Percentiles rank a stretch among this genome's conserved stretches.
Conservation (phyloP, 345 rosid genomes). For the Corchorus capsularis region DNA sequence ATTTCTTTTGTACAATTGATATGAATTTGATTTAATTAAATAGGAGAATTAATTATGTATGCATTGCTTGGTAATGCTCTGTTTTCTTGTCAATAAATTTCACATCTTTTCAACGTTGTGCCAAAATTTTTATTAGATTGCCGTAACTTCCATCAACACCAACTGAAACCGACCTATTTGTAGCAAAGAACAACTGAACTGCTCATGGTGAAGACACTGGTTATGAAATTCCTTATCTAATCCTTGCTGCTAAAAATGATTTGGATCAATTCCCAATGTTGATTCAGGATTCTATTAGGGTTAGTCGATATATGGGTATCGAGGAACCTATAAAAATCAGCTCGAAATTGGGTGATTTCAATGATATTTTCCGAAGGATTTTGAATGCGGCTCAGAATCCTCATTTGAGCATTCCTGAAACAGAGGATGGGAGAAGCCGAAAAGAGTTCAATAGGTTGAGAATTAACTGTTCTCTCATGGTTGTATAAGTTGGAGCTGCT, state of each 20-base stretch:
- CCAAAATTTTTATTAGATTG: not conserved
- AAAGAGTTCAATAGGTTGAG: slow-evolving; percentile 84
- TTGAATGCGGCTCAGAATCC: slow-evolving; percentile 88
- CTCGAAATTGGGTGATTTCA: slow-evolving; percentile 80
- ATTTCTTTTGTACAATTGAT: too few species aligned
- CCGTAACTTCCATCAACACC: too few species aligned
- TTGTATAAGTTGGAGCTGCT: slow-evolving; percentile 95
- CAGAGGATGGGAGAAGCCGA: slow-evolving; percentile 93
- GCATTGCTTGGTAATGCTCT: too few species aligned
- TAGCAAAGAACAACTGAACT: slow-evolving; percentile 85
- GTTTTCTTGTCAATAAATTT: too few species aligned
- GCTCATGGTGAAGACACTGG: slow-evolving; percentile 93
- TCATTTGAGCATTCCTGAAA: slow-evolving; percentile 98
- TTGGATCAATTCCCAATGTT: slow-evolving; percentile 90
- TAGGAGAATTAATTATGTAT: too few species aligned
- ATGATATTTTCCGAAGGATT: slow-evolving; percentile 72
- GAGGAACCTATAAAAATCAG: slow-evolving; percentile 94
- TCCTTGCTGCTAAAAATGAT: slow-evolving; percentile 95
- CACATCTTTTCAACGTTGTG: not conserved
- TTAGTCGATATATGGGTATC: slow-evolving; percentile 95
- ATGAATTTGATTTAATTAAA: too few species aligned
- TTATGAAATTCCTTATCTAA: slow-evolving; percentile 91
- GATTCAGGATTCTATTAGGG: slow-evolving; percentile 95
- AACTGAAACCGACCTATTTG: too few species aligned
- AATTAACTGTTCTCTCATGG: slow-evolving; percentile 93